A percentile compares a stretch with the other conserved stretches of the same genome.
phyloP scores from a whole-genome alignment of 148 eudicot genomes.

The Beta vulgaris region DNA sequence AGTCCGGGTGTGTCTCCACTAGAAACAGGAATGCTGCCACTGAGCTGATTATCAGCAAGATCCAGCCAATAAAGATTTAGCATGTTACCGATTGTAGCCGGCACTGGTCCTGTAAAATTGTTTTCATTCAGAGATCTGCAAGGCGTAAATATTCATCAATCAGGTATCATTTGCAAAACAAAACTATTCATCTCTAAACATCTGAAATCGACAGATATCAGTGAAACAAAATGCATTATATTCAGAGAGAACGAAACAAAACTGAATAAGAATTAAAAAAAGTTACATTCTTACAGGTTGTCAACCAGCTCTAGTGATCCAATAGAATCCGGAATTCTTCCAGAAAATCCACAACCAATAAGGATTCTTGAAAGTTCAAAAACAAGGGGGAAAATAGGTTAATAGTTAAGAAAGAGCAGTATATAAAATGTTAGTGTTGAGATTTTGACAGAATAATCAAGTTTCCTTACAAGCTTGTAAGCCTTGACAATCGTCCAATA shows the following conservation, averaged over 20 bases:
- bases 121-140: slow-evolving; percentile 75
- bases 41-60: slow-evolving; percentile 65
- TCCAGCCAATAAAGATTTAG: slow-evolving; percentile 68
- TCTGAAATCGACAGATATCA: neutral
- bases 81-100: slow-evolving; percentile 67
- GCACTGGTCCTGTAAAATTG: slow-evolving; percentile 60
- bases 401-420: neutral
- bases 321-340: slow-evolving; percentile 67
- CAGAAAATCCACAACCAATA: slow-evolving; percentile 70
- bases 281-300: slow-evolving; percentile 52
- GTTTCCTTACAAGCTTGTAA: slow-evolving; percentile 56
- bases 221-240: neutral
- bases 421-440: neutral
- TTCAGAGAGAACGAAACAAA: neutral
- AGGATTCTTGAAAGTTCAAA: slow-evolving; percentile 49
- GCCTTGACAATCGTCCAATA: slow-evolving; percentile 55
- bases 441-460: slow-evolving; percentile 2
- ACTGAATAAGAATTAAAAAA: slow-evolving; percentile 3
- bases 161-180: neutral
- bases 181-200: neutral
- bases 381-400: neutral
- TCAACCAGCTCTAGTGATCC: slow-evolving; percentile 65
- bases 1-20: slow-evolving; percentile 54
- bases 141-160: neutral
- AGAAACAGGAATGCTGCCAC: slow-evolving; percentile 75